These are phyloP conservation scores for Ricinus communis DNA, from an alignment of 345 rosid genomes.

Conservation along the genomic window DNA sequence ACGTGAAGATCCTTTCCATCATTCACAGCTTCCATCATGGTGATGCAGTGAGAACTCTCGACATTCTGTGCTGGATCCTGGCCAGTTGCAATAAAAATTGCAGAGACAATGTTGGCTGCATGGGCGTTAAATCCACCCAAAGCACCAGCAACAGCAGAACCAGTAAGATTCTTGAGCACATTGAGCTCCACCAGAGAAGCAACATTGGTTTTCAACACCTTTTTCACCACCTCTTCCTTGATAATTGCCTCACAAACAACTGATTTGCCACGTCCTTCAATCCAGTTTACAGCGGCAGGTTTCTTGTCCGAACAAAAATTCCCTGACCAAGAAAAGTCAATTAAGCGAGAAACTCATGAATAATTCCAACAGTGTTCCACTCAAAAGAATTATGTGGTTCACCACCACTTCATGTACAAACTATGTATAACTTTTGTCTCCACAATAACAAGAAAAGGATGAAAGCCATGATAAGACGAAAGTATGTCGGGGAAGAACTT, in stretches of 20 bases:
- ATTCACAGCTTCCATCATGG: constrained; percentile 88
- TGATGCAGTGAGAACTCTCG: constrained; percentile 88
- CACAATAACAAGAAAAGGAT: not conserved
- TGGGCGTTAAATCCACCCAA: constrained; percentile 93
- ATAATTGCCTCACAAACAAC: constrained; percentile 87
- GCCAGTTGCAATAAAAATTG: constrained; percentile 78
- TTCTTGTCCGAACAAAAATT: constrained; percentile 89
- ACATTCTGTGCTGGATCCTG: constrained; percentile 93
- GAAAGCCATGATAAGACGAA: not conserved
- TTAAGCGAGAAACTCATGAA: not conserved
- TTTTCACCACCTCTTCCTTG: constrained; percentile 69
- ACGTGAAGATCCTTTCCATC: constrained; percentile 78
- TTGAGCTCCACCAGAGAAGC: constrained; percentile 78
- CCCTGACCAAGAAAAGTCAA: constrained; percentile 34
- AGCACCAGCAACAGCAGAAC: constrained; percentile 84
- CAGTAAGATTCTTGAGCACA: constrained; percentile 78
- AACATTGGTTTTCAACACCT: constrained; percentile 69
- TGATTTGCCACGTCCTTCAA: constrained; percentile 91
- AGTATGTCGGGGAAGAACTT: not conserved
- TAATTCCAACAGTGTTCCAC: no score
- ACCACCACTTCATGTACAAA: not conserved
- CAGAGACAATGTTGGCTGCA: constrained; percentile 84
- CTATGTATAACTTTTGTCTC: no score
- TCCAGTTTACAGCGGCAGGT: constrained; percentile 93
- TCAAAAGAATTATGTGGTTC: not conserved